A percentile compares a stretch with the other conserved stretches of the same genome.
These are phyloP conservation scores for Fusarium robinianum DNA, from an alignment of 2,329 filamentous ascomycete species.

Conservation along the genomic window DNA sequence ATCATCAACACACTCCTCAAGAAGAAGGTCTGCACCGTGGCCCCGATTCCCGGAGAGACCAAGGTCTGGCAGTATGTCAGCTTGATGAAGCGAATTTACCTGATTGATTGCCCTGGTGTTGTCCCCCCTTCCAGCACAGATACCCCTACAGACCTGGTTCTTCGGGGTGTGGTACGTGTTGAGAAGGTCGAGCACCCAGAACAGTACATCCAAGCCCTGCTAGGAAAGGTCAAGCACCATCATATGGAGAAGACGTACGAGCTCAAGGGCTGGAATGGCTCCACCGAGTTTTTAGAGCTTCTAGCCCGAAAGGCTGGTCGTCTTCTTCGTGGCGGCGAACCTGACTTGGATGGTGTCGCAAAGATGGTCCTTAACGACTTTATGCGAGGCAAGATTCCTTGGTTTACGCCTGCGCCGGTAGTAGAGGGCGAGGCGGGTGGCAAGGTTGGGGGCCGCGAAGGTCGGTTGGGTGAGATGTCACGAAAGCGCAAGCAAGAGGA, in stretches of 20 bases:
- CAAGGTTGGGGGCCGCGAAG: constrained; percentile 71
- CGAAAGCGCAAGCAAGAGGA: constrained; percentile 74
- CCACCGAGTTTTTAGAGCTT: constrained; percentile 83
- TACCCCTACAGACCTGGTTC: constrained; percentile 82
- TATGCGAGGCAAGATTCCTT: constrained; percentile 90
- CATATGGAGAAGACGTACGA: constrained; percentile 95
- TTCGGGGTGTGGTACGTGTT: constrained; percentile 89
- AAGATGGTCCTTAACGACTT: constrained; percentile 99
- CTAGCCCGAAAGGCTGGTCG: constrained; percentile 86
- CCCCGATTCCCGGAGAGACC: constrained; percentile 93
- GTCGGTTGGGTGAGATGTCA: constrained; percentile 83
- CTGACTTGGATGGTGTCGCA: constrained; percentile 90
- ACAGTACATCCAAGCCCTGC: constrained; percentile 87
- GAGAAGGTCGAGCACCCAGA: constrained; percentile 97
- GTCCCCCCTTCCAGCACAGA: constrained; percentile 87
- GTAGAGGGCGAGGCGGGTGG: constrained; percentile 56
- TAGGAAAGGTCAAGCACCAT: constrained; percentile 78
- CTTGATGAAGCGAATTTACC: constrained; percentile 84
- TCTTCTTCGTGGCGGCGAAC: constrained; percentile 88
- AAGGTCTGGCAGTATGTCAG: constrained; percentile 99
- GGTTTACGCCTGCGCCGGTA: constrained; percentile 84
- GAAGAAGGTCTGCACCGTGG: constrained; percentile 92
- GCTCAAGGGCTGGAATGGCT: constrained; percentile 74
- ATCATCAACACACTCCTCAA: constrained; percentile 96
- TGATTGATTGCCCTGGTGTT: constrained; percentile 96